Evolutionary conservation across 2,329 filamentous ascomycete species (phyloP), one percentile per base, ranked within the genome.

Genomic region (Fusarium papillatum): DNA sequence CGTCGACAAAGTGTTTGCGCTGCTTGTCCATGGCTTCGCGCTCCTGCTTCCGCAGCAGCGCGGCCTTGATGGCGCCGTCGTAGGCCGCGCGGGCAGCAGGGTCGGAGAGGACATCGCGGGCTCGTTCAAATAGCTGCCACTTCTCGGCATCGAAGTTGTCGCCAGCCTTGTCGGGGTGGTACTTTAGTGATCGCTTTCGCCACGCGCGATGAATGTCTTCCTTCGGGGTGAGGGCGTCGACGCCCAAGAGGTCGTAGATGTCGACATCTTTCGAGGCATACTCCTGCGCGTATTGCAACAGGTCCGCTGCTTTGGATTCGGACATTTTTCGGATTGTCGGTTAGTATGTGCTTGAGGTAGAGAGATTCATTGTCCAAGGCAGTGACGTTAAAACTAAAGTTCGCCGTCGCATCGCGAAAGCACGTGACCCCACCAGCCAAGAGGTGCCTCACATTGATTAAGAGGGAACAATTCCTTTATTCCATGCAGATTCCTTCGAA

Each of bases 151-250:
- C 95, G 79, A 93, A 95, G 43, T 89, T 86, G 64, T 90, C 91
- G 74, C 93, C 91, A 67, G 96, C 93, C 86, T 98, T 98, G 88
- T 98, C 96, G 1, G 96, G 96, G 83, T 98, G 96, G 87, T 96
- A 95, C 81, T 95, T 95, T n/a, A 98, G 88, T 5, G 95, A 95
- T 36, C 93, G 93, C 79, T 95, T 94, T 70, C 95, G 92, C 88
- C 96, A 98, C 55, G 95, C 95, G 77, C 94, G 92, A 75, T 95
- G 93, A 80, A 98, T 93, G 73, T 95, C 93, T n/a, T 91, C 86
- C 68, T 93, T 93, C 24, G 89, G 85, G 1, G 93, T 91, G 22
- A 92, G 89, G 24, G 91, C 87, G 68, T 91, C 87, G 62, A 97
- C 88, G 67, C 90, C 90, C 19, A 98, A 90, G 31, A 98, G 89